Percentiles rank a stretch among this genome's conserved stretches.
Conservation (phyloP, 306 rosid genomes). For the Vigna unguiculata region DNA sequence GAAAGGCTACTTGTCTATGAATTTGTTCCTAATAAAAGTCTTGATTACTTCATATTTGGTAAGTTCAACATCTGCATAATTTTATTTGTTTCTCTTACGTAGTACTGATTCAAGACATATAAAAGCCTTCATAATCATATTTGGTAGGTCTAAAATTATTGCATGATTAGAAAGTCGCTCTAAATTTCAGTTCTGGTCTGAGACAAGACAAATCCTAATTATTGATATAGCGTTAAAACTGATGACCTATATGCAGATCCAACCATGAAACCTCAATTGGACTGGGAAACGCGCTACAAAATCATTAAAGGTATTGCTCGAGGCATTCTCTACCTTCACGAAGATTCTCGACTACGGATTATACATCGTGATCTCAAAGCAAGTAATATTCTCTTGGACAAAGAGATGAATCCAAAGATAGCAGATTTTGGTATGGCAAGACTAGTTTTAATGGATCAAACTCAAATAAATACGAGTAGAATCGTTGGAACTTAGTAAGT, state of each 20-base stretch:
- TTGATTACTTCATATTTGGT: background rate
- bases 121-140: background rate
- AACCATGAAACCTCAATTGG: background rate
- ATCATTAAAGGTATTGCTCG: background rate
- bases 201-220: no score
- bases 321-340: background rate
- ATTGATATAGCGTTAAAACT: no score
- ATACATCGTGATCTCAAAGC: background rate
- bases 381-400: background rate
- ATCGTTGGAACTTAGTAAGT: background rate
- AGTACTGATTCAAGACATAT: background rate
- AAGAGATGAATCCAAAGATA: background rate
- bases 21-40: constrained; percentile 2
- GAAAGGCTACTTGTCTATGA: background rate
- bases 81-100: background rate
- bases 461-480: background rate
- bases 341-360: background rate
- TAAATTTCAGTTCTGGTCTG: no score
- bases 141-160: no score
- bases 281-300: background rate
- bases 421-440: background rate
- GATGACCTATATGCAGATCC: background rate
- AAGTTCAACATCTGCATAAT: background rate
- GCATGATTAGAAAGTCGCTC: no score
- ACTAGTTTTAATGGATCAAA: background rate